Percentiles rank a stretch among this genome's conserved stretches.
Conservation (phyloP, 148 eudicot species). For the Rhododendron ovatum region DNA sequence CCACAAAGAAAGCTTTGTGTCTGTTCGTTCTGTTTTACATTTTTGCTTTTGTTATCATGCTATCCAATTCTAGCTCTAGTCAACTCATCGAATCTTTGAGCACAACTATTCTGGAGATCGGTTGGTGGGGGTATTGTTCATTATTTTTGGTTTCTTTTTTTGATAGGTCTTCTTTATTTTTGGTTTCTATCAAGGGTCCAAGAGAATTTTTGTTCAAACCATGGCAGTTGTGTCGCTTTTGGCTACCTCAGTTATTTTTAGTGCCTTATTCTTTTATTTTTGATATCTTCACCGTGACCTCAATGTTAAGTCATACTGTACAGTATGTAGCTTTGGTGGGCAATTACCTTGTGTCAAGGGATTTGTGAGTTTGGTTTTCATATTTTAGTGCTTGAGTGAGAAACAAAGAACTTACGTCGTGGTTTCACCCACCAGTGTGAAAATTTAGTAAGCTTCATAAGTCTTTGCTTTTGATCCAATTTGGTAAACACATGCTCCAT, state of each 20-base stretch:
- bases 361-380: not conserved
- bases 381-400: not conserved
- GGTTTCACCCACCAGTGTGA: not conserved
- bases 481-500: not conserved
- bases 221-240: not conserved
- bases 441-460: not conserved
- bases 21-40: not conserved
- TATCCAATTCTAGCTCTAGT: not conserved
- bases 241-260: not conserved
- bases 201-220: not conserved
- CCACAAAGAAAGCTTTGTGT: not conserved
- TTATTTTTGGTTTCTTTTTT: not conserved
- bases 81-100: not conserved
- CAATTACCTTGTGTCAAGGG: not conserved
- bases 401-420: not conserved
- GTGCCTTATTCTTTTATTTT: not conserved
- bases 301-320: not conserved
- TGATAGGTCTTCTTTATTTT: not conserved
- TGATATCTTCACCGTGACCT: not conserved
- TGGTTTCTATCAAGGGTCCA: not conserved
- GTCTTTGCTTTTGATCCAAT: not conserved
- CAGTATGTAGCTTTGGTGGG: not conserved
- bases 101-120: not conserved
- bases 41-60: not conserved
- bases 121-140: not conserved